Base-by-base conservation (phyloP, 805 yeast species). In the Hanseniaspora pseudoguilliermondii region DNA sequence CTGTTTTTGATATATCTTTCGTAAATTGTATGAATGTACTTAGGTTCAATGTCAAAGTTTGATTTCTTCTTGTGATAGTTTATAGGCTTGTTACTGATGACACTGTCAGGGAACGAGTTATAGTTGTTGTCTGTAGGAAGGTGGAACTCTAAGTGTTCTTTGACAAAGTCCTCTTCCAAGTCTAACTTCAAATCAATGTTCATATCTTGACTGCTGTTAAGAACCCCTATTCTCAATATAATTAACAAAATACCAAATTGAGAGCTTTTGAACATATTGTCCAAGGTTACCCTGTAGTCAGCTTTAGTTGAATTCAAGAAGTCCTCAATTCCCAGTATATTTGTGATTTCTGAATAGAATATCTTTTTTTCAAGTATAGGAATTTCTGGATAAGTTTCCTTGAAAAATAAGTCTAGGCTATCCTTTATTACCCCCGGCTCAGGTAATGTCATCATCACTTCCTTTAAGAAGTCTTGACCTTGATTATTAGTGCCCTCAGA, bases 281-380 rank as follows among this genome's bases (percentile, higher is more conserved):
- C 59, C 18, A 73, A 57, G 5, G 62, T 64, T 11, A 73, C 59
- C 15, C 55, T 58, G 16, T 61, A 57, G 49, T 71, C 72, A 27
- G 66, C 69, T 20, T 62, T 59, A 0, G 65, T 53, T 16, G 47
- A 54, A 21, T 54, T 39, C 7, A 51, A 27, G 13, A 42, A 51
- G 8, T 42, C 41, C 5, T 40, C 16, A 41, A 66, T 57, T 6
- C 36, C 39, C 9, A 53, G 18, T 36, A 68, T 68, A 52, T 64
- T 65, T 50, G 58, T 61, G 32, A 65, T 62, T 57, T 66, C 70
- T 34, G 59, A 58, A 53, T 64, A 66, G 71, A 70, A 53, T 61
- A 69, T 63, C 53, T 59, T 64, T 55, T 83, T 87, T 65, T 83
- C 88, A 36, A 83, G 67, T 59, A 77, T 80, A 2, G 93, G 90